Evolutionary conservation across 805 yeast genomes (phyloP).

Genomic region (Geotrichum ghanense): DNA sequence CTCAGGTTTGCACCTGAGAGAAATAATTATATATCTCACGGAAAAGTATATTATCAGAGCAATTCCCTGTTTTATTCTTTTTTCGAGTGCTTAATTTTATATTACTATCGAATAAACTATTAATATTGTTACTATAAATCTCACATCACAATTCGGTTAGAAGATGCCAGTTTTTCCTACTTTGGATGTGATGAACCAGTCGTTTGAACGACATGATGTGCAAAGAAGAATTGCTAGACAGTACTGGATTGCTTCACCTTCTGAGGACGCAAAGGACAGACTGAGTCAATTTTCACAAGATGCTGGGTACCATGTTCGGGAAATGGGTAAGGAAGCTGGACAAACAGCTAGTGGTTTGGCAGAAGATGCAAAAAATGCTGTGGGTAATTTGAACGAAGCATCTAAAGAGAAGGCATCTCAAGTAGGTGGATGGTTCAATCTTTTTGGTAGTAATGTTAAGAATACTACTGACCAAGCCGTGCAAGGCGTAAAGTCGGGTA

Average conservation of each 20-base stretch:
- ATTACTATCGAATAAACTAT: no score
- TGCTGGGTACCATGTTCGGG: not conserved
- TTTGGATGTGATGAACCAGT: not conserved
- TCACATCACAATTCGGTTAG: no score
- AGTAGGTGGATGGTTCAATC: not conserved
- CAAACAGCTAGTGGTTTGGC: not conserved
- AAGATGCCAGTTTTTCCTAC: slow-evolving; percentile 1
- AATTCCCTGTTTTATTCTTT: no score
- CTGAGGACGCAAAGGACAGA: not conserved
- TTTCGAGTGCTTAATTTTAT: no score
- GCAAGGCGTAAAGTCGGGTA: not conserved
- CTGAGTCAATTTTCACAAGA: not conserved
- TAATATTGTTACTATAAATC: no score
- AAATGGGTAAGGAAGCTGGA: not conserved
- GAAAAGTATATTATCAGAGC: no score
- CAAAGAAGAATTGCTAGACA: not conserved
- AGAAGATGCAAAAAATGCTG: not conserved
- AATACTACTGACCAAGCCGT: not conserved
- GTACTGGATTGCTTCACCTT: not conserved
- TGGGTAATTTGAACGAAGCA: not conserved
- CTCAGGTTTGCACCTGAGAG: no score
- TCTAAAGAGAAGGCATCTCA: not conserved
- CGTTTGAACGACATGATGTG: not conserved
- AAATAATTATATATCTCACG: no score
- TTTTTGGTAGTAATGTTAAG: not conserved